Conservation (phyloP, 2,329 filamentous ascomycete species). For the Fusarium incarnatum region DNA sequence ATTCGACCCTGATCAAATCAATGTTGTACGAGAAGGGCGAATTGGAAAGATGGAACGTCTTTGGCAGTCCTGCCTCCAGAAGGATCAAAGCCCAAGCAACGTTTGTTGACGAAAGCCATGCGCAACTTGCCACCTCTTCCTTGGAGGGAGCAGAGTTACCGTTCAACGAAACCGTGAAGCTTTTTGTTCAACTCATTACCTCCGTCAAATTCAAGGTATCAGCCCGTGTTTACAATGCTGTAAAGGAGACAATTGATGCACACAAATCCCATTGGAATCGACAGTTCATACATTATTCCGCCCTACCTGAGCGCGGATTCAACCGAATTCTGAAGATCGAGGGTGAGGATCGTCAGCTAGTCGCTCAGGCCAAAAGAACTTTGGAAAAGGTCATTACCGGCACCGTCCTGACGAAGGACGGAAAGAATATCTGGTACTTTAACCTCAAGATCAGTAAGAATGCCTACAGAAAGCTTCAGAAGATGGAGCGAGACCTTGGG, state of each 20-base stretch:
- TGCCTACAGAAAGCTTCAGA: background rate
- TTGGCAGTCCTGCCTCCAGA: constrained; percentile 43
- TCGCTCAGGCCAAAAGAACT: constrained; percentile 9
- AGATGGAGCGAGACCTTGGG: constrained; percentile 3
- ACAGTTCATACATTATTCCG: constrained; percentile 28
- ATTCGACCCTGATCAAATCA: constrained; percentile 43
- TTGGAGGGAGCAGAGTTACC: constrained; percentile 50
- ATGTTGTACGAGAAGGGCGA: constrained; percentile 49
- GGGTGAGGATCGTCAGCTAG: constrained; percentile 3
- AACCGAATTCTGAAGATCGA: constrained; percentile 19
- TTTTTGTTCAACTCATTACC: constrained; percentile 54
- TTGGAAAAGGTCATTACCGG: constrained; percentile 16
- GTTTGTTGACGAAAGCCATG: constrained; percentile 54
- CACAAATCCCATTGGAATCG: constrained; percentile 48
- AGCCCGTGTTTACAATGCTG: constrained; percentile 48
- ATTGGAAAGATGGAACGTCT: constrained; percentile 52
- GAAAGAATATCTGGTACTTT: constrained; percentile 8
- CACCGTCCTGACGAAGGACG: constrained; percentile 4
- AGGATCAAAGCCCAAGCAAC: constrained; percentile 54
- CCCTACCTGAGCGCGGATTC: constrained; percentile 30
- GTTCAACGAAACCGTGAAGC: constrained; percentile 48
- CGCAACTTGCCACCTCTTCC: constrained; percentile 48
- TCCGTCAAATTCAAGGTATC: constrained; percentile 55
- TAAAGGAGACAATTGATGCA: constrained; percentile 46
- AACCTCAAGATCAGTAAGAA: background rate